Conservation (phyloP, 1,284 basidiomycete species). For the Tilletia setariae region DNA sequence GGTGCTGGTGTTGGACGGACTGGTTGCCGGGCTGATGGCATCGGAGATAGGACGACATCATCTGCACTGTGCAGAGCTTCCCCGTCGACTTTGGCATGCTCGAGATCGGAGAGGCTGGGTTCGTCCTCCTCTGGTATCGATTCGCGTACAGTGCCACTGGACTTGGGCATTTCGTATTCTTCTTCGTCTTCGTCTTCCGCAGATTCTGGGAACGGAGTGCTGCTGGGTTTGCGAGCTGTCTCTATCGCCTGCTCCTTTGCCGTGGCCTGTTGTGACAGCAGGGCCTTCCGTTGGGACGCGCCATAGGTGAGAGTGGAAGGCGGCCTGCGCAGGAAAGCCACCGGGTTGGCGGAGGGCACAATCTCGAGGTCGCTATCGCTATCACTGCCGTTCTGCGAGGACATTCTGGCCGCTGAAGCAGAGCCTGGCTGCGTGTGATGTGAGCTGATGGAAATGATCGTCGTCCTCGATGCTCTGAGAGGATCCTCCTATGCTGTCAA, state of each 20-base stretch:
- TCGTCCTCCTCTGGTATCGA: background rate
- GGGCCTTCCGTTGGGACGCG: background rate
- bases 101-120: background rate
- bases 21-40: background rate
- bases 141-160: constrained; percentile 13
- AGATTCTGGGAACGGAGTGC: too few relatives aligned
- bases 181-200: background rate
- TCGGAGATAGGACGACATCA: background rate
- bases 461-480: background rate
- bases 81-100: background rate
- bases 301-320: background rate
- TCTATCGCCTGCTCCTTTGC: background rate
- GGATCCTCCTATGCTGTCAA: background rate
- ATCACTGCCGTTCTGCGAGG: background rate
- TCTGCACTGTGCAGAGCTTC: too few relatives aligned
- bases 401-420: too few relatives aligned
- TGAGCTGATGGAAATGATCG: background rate
- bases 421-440: too few relatives aligned
- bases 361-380: constrained; percentile 11
- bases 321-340: background rate
- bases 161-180: background rate
- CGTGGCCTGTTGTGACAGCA: background rate
- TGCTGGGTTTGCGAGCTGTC: background rate
- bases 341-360: background rate
- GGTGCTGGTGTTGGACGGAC: too few relatives aligned